Base-by-base conservation (phyloP, 1,139 yeast species). In the Yamadazyma blattariae region DNA sequence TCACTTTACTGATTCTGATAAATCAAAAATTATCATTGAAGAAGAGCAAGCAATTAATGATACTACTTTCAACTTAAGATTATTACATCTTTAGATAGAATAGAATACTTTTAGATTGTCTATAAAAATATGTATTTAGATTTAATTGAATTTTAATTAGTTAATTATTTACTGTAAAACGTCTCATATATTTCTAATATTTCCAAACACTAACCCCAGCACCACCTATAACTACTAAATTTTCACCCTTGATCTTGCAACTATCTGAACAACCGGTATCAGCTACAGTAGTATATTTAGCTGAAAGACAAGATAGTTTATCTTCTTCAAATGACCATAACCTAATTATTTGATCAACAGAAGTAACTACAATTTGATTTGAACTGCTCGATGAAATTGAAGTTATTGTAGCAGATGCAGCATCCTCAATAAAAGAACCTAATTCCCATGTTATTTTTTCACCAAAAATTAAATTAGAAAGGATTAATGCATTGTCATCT, bases 1-100 rank as follows among this genome's bases (percentile, higher is more conserved):
- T 39, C 57, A 58, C 29, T 74, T 55, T 50, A 50, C 70, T 29
- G 71, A 54, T 15, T 56, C 46, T 36, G 71, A 61, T 26, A 48
- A 64, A 11, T 47, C 55, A 16, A 70, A 65, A 30, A 69, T 84
- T 38, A 76, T 92, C 48, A 89, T 87, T 45, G 95, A 87, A 48
- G 98, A 92, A 66, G 96, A 89, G 54, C 95, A 89, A 57, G 66
- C 76, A 46, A 89, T 92, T 56, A 89, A 87, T 52, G 97, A 89
- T 45, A 85, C 96, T 35, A 67, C 77, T 34, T 83, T 92, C 70
- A 73, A 77, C 50, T 77, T 92, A 64, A 81, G 95, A 64, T 75
- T 92, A 60, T 76, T 90, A 58, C 80, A 38, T 32, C 28, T 43
- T 25, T 39, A 37, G 30, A 29, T 8, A 9, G 17, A 16, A 25